A percentile compares a stretch with the other conserved stretches of the same genome.
phyloP scores from a whole-genome alignment of 192 early-diverging fungal genomes.

The Funneliformis geosporum region DNA sequence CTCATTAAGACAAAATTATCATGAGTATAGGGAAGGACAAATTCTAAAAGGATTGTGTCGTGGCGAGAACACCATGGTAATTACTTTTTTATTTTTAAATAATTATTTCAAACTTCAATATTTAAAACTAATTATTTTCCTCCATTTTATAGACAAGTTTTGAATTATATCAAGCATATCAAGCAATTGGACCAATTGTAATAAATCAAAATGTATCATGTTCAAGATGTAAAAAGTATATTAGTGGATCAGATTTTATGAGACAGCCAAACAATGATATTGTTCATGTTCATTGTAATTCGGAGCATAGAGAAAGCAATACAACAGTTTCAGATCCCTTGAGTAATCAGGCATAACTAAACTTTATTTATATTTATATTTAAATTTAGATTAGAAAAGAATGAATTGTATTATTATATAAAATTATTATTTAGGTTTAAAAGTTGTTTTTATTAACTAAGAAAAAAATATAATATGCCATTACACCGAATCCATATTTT shows the following conservation, averaged over 20 bases:
- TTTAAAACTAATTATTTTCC: background rate
- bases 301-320: background rate
- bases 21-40: slow-evolving; percentile 49
- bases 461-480: too few relatives aligned
- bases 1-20: slow-evolving; percentile 49
- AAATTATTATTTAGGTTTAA: too few relatives aligned
- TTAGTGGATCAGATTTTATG: slow-evolving; percentile 46
- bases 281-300: slow-evolving; percentile 46
- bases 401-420: too few relatives aligned
- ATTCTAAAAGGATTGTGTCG: slow-evolving; percentile 50
- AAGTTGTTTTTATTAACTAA: too few relatives aligned
- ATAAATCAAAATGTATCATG: slow-evolving; percentile 45
- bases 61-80: slow-evolving; percentile 52
- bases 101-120: background rate
- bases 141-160: slow-evolving; percentile 38
- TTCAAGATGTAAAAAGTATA: slow-evolving; percentile 40
- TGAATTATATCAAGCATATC: slow-evolving; percentile 43
- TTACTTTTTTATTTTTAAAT: background rate
- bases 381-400: too few relatives aligned
- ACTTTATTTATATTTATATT: too few relatives aligned
- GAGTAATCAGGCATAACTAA: background rate
- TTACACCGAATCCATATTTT: too few relatives aligned
- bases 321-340: background rate
- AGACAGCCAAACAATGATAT: slow-evolving; percentile 39
- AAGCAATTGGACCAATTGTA: slow-evolving; percentile 44